Evolutionary conservation across 129 eudicot genomes (phyloP), one percentile per base, ranked within the genome.

Genomic region (Scalesia atractyloides): DNA sequence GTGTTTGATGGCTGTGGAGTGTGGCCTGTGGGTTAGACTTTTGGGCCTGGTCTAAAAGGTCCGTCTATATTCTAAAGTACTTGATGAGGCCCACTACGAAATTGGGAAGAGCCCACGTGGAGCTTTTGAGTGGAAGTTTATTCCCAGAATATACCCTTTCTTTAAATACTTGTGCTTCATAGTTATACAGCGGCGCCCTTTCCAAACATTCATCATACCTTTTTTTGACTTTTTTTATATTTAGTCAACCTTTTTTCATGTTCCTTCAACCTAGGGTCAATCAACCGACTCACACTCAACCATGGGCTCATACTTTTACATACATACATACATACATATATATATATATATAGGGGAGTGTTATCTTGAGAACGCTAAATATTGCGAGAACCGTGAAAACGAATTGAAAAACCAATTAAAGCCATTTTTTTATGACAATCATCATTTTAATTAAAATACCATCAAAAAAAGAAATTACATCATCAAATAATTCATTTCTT

Each of bases 61-160:
- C 43, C 67, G 44, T 43, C 9, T 14, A 52, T 39, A 39, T 39
- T 0, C 44, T 39, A 6, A 5, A 62, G 39, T 18, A 26, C 11
- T 48, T 50, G n/a, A 48, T 50, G 20, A 50, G 63, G 16, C 63
- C 69, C 71, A 50, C 15, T 64, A 41, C 20, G 59, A 48, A 59
- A 53, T 30, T 14, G 19, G 63, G 59, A 16, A 2, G 17, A 61
- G 34, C 16, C 62, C 58, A 36, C 11, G 13, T 18, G 59, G 33
- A 48, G 11, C 59, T 59, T 49, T 48, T 24, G 20, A 65, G 72
- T 65, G 72, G 66, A 61, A 26, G 73, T 75, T 54, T 75, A 75
- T 75, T 17, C 79, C 58, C 2, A 37, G 79, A 43, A 75, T 75
- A 75, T 75, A 51, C 73, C 79, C 1, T 44, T 72, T 22, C 54